Conservation (phyloP, 768 basidiomycete genomes). For the Tylopilus balloui region DNA sequence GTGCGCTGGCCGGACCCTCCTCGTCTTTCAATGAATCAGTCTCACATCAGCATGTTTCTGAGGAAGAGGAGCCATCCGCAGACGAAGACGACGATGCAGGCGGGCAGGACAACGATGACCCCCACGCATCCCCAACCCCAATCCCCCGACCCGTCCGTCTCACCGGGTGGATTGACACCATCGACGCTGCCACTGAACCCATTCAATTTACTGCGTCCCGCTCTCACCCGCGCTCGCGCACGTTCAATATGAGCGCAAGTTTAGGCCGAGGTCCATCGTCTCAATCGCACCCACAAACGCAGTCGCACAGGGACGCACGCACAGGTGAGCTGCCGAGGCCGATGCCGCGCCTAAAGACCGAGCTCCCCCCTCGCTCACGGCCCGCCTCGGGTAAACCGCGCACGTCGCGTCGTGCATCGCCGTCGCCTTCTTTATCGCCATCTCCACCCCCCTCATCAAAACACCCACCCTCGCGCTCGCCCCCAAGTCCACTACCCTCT, state of each 20-base stretch:
- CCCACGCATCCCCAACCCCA: no score
- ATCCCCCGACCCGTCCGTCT: constrained; percentile 40
- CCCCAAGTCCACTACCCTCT: constrained; percentile 1
- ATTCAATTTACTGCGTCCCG: constrained; percentile 42
- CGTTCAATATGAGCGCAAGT: background rate
- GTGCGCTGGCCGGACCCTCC: constrained; percentile 5
- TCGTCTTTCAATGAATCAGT: no score
- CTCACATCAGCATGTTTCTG: background rate
- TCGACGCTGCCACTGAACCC: no score
- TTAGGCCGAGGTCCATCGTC: background rate
- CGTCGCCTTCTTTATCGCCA: no score
- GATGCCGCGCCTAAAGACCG: no score
- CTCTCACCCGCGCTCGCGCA: background rate
- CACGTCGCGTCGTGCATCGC: no score
- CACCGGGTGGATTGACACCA: constrained; percentile 49
- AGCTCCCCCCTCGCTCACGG: no score
- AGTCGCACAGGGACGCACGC: background rate
- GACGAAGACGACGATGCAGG: background rate
- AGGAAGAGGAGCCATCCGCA: background rate
- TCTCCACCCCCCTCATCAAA: no score
- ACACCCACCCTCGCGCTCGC: background rate
- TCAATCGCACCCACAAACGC: background rate
- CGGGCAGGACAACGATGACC: constrained; percentile 10
- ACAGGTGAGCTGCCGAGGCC: background rate
- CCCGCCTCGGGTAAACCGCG: background rate